Percentiles rank a stretch among this genome's conserved stretches.
Evolutionary conservation across 805 yeast species (phyloP).

Genomic region (Debaryomyces castellii): DNA sequence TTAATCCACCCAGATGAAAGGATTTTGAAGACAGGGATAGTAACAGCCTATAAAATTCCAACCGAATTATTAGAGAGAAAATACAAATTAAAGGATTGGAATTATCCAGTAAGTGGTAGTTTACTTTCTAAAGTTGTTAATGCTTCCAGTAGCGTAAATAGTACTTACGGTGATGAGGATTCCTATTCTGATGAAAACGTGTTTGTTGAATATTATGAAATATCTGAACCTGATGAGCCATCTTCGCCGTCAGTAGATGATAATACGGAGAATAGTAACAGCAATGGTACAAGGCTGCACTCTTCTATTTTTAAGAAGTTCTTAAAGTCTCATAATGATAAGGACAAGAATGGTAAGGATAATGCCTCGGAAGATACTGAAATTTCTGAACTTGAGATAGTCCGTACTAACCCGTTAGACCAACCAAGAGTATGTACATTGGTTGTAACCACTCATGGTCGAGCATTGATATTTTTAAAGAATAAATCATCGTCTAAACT

Average conservation of each 20-base stretch:
- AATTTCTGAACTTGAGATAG: conserved; percentile 4
- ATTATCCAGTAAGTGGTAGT: conserved; percentile 19
- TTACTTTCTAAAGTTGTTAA: conserved; percentile 40
- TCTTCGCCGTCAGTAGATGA: conserved; percentile 4
- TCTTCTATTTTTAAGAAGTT: conserved; percentile 16
- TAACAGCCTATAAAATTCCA: conserved; percentile 42
- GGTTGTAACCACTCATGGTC: conserved; percentile 61
- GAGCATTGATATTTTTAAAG: conserved; percentile 55
- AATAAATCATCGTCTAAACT: conserved; percentile 46
- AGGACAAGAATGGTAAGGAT: conserved; percentile 11
- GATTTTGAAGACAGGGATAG: conserved; percentile 55
- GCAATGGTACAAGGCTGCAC: conserved; percentile 4
- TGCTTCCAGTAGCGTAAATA: conserved; percentile 27
- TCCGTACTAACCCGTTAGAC: conserved; percentile 25
- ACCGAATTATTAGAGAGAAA: conserved; percentile 57
- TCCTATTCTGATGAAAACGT: conserved; percentile 59
- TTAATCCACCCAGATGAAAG: conserved; percentile 59
- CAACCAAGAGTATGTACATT: conserved; percentile 49
- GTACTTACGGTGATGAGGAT: conserved; percentile 8
- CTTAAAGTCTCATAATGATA: conserved; percentile 11
- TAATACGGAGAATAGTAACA: neutral
- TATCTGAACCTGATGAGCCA: conserved; percentile 14
- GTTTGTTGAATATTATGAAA: conserved; percentile 53
- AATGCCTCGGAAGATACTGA: conserved; percentile 2
- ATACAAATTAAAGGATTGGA: conserved; percentile 30